Conservation (phyloP, 108 stramenopile genomes). For the Skeletonema grethae region DNA sequence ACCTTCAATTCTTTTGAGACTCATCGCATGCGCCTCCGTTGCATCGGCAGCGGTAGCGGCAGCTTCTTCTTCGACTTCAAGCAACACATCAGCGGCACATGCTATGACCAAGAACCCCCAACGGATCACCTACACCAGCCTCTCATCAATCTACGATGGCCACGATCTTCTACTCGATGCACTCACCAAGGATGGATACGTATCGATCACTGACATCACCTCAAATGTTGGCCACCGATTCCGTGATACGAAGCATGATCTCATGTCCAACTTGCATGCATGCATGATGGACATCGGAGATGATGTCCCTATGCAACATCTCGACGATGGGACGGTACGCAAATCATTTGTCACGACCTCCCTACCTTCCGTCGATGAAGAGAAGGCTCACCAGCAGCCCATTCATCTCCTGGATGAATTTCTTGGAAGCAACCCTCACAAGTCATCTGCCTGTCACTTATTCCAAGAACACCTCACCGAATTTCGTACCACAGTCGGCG, state of each 20-base stretch:
- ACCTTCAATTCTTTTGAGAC: too few relatives aligned
- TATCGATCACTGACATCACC: conserved; percentile 34
- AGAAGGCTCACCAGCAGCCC: conserved; percentile 16
- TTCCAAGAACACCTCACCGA: conserved; percentile 4
- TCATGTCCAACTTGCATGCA: conserved; percentile 20
- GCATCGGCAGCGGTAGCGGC: too few relatives aligned
- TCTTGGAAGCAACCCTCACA: background rate
- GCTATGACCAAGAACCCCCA: background rate
- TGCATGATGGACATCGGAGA: conserved; percentile 25
- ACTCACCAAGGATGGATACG: conserved; percentile 30
- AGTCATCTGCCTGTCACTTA: background rate
- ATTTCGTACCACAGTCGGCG: conserved; percentile 21
- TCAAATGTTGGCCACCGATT: background rate
- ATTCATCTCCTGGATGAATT: conserved; percentile 9
- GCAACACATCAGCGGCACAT: too few relatives aligned
- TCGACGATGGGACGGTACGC: conserved; percentile 40
- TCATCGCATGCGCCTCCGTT: too few relatives aligned
- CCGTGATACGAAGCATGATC: conserved; percentile 8
- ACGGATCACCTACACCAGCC: background rate
- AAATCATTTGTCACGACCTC: conserved; percentile 27
- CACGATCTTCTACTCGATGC: conserved; percentile 7
- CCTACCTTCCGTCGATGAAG: conserved; percentile 11
- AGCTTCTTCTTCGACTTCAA: too few relatives aligned
- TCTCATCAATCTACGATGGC: background rate
- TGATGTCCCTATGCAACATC: conserved; percentile 3